phyloP scores from a whole-genome alignment of 2,329 filamentous ascomycete species.

The Pseudogymnoascus verrucosus region DNA sequence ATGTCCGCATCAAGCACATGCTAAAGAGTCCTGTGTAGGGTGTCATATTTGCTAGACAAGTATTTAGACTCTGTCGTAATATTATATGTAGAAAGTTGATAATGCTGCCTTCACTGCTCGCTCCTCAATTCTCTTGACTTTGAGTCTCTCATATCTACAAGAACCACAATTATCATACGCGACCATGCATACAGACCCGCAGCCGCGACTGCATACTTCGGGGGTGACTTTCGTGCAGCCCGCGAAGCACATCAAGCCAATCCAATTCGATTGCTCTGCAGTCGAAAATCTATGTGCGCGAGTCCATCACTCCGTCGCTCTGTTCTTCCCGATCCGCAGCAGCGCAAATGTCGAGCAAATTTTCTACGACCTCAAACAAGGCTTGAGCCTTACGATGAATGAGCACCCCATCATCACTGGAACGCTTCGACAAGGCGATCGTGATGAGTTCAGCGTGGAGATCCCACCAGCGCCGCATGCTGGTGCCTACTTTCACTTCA shows the following conservation, averaged over 20 bases:
- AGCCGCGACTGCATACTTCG: not conserved
- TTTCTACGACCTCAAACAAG: not conserved
- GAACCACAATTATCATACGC: not conserved
- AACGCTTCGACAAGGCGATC: not conserved
- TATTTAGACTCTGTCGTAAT: not conserved
- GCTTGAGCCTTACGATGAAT: not conserved
- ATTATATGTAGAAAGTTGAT: not conserved
- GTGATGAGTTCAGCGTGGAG: not conserved
- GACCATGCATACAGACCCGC: not conserved
- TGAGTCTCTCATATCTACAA: not conserved
- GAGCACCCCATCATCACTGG: not conserved
- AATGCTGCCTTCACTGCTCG: not conserved
- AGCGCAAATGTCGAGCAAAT: not conserved
- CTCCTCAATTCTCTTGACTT: not conserved
- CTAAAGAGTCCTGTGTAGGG: not conserved
- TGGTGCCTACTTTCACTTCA: constrained; percentile 3
- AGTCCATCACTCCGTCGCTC: constrained; percentile 1
- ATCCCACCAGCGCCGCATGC: not conserved
- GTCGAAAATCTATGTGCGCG: constrained; percentile 1
- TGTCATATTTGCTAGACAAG: not conserved
- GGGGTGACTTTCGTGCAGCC: not conserved
- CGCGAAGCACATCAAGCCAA: not conserved
- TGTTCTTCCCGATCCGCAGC: not conserved
- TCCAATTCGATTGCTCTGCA: not conserved
- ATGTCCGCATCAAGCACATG: not conserved